Evolutionary conservation across 768 basidiomycete species (phyloP).

Genomic region (Russula earlei): DNA sequence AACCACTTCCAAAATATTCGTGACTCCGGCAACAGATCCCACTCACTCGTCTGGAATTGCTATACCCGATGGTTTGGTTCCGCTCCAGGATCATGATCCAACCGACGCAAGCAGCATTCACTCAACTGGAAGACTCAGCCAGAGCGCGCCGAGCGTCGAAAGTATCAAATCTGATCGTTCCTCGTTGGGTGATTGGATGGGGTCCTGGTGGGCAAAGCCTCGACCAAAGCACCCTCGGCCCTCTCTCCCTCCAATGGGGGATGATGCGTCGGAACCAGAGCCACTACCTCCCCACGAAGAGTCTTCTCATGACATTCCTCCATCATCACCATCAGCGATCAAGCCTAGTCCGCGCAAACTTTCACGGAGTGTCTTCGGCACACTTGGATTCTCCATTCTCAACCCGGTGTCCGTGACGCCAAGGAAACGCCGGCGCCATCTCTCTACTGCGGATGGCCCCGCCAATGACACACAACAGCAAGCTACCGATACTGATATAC

Average conservation of each 20-base stretch:
- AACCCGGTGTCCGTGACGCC: constrained; percentile 32
- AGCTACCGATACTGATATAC: background rate
- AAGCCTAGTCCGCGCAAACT: constrained; percentile 33
- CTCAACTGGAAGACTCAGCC: constrained; percentile 14
- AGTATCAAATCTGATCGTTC: constrained; percentile 28
- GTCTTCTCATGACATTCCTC: constrained; percentile 8
- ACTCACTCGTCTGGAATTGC: background rate
- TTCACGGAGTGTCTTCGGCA: constrained; percentile 60
- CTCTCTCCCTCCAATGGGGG: constrained; percentile 6
- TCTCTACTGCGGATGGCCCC: constrained; percentile 1
- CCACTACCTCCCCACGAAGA: constrained; percentile 14
- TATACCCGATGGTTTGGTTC: background rate
- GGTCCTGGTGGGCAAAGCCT: constrained; percentile 59
- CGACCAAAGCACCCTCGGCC: constrained; percentile 28
- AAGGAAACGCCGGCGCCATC: constrained; percentile 17
- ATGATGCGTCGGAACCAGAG: constrained; percentile 7
- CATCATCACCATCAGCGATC: constrained; percentile 11
- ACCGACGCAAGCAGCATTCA: constrained; percentile 11
- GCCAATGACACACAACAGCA: background rate
- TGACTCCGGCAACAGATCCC: constrained; percentile 6
- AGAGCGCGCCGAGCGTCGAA: constrained; percentile 8
- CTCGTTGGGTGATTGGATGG: constrained; percentile 64
- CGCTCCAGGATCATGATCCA: background rate
- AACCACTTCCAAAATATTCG: constrained; percentile 10
- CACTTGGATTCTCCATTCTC: constrained; percentile 58